Percentiles rank a stretch among this genome's conserved stretches.
phyloP scores from a whole-genome alignment of 805 yeast species.

The Starmerella khaoyaiensis region DNA sequence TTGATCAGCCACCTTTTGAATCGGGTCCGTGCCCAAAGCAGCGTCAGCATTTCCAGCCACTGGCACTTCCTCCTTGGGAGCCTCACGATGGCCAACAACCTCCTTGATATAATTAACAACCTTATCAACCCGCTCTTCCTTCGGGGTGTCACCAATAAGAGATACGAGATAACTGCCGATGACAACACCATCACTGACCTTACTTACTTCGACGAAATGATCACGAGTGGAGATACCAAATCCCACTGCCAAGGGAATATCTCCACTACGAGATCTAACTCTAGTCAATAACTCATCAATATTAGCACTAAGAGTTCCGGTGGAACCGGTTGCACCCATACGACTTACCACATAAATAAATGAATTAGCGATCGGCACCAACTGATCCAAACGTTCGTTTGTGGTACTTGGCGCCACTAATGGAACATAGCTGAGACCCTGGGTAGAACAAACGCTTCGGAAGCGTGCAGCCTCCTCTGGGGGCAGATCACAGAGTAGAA shows the following conservation, averaged over 20 bases:
- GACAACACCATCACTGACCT: constrained; percentile 85
- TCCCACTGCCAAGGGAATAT: constrained; percentile 83
- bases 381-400: constrained; percentile 65
- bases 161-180: constrained; percentile 81
- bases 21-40: constrained; percentile 24
- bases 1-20: too few relatives aligned
- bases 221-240: constrained; percentile 93
- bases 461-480: constrained; percentile 93
- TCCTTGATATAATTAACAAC: constrained; percentile 57
- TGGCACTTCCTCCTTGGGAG: constrained; percentile 9
- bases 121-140: constrained; percentile 39
- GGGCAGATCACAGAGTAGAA: constrained; percentile 87
- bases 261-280: constrained; percentile 62
- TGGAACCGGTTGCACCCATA: constrained; percentile 96
- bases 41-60: constrained; percentile 7
- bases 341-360: constrained; percentile 92
- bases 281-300: constrained; percentile 57
- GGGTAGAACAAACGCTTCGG: constrained; percentile 53
- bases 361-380: constrained; percentile 82
- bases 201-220: constrained; percentile 69
- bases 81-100: constrained; percentile 44
- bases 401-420: constrained; percentile 95
- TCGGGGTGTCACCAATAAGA: constrained; percentile 48
- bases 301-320: constrained; percentile 47
- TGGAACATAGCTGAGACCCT: constrained; percentile 77